Evolutionary conservation across 2,329 filamentous ascomycete genomes (phyloP).

Genomic region (Teratosphaeria viscida): DNA sequence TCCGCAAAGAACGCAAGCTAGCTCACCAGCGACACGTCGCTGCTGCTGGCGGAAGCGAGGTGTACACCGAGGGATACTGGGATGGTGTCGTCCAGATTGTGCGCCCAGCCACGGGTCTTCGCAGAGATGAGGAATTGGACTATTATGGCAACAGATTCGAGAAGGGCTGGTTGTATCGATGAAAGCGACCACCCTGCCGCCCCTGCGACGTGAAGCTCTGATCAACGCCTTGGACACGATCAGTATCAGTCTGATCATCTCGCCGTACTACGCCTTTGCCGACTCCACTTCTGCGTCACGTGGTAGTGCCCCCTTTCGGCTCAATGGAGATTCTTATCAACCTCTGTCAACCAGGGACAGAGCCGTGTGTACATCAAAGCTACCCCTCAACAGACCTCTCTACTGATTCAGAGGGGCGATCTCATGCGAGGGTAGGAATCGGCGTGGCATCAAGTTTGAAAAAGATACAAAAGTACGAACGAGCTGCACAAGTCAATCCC

Average conservation of each 20-base stretch:
- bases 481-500: neutral
- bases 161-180: constrained; percentile 21
- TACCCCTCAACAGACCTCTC: neutral
- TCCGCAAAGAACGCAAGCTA: constrained; percentile 42
- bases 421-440: neutral
- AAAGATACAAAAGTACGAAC: neutral
- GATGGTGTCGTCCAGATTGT: constrained; percentile 48
- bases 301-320: constrained; percentile 13
- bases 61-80: constrained; percentile 47
- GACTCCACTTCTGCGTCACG: constrained; percentile 3
- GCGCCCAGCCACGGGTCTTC: constrained; percentile 25
- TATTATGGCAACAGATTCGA: constrained; percentile 25
- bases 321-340: neutral
- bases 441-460: neutral
- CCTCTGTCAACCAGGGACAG: neutral
- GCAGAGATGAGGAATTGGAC: constrained; percentile 22
- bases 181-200: neutral
- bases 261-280: neutral
- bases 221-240: no score
- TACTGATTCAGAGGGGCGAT: neutral
- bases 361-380: neutral
- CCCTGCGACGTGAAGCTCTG: neutral
- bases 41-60: constrained; percentile 24
- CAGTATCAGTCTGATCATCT: no score
- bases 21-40: constrained; percentile 32